Evolutionary conservation across 768 basidiomycete species (phyloP), one percentile per base, ranked within the genome.

Genomic region (Pulveroboletus ravenelii): DNA sequence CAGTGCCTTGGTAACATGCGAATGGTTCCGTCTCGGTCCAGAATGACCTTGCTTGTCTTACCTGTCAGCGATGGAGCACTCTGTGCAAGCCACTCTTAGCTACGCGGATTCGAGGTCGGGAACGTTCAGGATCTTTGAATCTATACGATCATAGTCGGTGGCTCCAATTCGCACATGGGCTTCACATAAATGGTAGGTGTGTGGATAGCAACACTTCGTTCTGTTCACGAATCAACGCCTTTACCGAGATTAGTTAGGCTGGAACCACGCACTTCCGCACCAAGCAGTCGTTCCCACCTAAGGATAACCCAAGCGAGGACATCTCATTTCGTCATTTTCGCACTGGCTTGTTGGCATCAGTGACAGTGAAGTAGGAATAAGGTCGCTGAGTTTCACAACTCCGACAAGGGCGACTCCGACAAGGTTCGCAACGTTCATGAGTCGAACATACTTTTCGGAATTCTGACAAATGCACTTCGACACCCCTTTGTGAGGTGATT

Each of bases 331-430:
- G 7, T 40, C 14, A 15, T 10, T 43, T 30, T 42, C 3, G 27
- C 17, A 17, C 17, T 30, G 12, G 17, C 29, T 30, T 12, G 29
- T 18, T 18, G 13, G 6, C 17, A 14, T 31, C 18, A 20, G 20
- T 23, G 20, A 43, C 30, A 17, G 5, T 20, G 5, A 17, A 43
- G 30, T 17, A 20, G 1, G 30, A 29, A 43, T n/a, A 14, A 43
- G 42, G 14, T 43, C 42, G 42, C 42, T 43, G 42, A 43, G 42
- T 31, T 43, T 43, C 29, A 8, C 42, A 43, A 42, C 41, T 42
- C 41, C 42, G 42, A 43, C n/a, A 18, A 31, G 29, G 23, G n/a
- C n/a, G n/a, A n/a, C n/a, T n/a, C n/a, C n/a, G n/a, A n/a, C n/a
- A n/a, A n/a, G n/a, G n/a, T n/a, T n/a, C 5, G 23, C 23, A 23